Percentiles rank a stretch among this genome's conserved stretches.
phyloP scores from a whole-genome alignment of 73 alveolate genomes.

The Blepharisma stoltei region DNA sequence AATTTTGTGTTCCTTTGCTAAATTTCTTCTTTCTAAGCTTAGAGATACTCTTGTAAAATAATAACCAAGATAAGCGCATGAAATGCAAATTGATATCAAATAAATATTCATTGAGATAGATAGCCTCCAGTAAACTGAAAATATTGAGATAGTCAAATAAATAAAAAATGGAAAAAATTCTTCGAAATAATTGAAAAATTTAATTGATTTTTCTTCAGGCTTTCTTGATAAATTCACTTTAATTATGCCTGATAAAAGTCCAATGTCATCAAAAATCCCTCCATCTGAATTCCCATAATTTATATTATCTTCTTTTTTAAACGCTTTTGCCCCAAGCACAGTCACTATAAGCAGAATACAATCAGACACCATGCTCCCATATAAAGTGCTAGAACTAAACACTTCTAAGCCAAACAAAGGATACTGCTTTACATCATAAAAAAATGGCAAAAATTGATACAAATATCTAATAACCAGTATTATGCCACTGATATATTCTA shows the following conservation, averaged over 20 bases:
- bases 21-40: not conserved
- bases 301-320: not conserved
- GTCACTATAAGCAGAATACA: constrained; percentile 3
- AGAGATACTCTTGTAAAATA: not conserved
- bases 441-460: constrained; percentile 14
- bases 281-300: not conserved
- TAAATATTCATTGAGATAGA: constrained; percentile 11
- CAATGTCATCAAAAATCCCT: not conserved
- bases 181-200: constrained; percentile 12
- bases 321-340: not conserved
- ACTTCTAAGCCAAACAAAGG: constrained; percentile 10
- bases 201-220: not conserved
- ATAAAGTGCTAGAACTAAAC: not conserved
- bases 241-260: not conserved
- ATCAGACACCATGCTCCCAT: constrained; percentile 9
- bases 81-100: not conserved
- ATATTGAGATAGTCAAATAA: not conserved
- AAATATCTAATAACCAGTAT: not conserved
- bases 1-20: not conserved
- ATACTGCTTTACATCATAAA: not conserved
- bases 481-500: not conserved
- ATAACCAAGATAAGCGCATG: not conserved
- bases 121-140: constrained; percentile 12
- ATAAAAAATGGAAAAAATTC: constrained; percentile 7
- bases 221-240: not conserved